Percentiles rank a stretch among this genome's conserved stretches.
These are phyloP conservation scores for Terana coerulea DNA, from an alignment of 768 basidiomycete genomes.

Conservation along the genomic window DNA sequence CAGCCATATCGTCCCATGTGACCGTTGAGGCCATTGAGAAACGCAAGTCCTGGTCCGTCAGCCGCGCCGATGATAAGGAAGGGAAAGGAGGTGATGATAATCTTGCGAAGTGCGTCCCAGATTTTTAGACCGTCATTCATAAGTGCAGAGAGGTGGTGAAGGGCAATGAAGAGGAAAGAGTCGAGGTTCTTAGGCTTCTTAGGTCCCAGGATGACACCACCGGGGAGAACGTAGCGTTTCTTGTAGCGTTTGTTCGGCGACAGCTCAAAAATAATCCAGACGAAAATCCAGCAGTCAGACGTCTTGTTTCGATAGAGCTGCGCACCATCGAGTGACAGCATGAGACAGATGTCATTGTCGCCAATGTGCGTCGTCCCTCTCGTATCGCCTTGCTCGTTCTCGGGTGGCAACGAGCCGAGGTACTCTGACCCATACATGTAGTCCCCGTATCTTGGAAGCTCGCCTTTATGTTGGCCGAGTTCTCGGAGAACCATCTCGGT, in stretches of 20 bases:
- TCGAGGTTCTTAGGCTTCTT: conserved; percentile 29
- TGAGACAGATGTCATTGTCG: conserved; percentile 8
- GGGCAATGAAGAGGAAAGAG: conserved; percentile 24
- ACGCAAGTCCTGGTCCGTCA: conserved; percentile 13
- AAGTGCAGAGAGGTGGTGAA: conserved; percentile 23
- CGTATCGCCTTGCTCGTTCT: neutral
- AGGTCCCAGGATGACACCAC: conserved; percentile 27
- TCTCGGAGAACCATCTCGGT: conserved; percentile 7
- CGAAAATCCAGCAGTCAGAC: conserved; percentile 33
- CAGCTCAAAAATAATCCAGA: conserved; percentile 27
- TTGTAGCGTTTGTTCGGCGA: conserved; percentile 25
- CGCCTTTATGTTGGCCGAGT: neutral
- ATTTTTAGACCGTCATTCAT: neutral
- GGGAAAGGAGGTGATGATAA: neutral
- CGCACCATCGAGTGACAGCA: conserved; percentile 16
- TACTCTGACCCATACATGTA: conserved; percentile 12
- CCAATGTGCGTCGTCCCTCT: too few relatives aligned
- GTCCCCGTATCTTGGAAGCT: conserved; percentile 1
- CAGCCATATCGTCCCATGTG: conserved; percentile 34
- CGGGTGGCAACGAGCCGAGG: conserved; percentile 10
- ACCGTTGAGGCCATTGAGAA: conserved; percentile 32
- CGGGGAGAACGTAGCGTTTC: conserved; percentile 26
- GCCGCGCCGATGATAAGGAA: neutral
- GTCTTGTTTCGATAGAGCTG: conserved; percentile 28
- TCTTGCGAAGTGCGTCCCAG: neutral